Evolutionary conservation across 768 basidiomycete species (phyloP), one percentile per base, ranked within the genome.

Genomic region (Steccherinum ochraceum): DNA sequence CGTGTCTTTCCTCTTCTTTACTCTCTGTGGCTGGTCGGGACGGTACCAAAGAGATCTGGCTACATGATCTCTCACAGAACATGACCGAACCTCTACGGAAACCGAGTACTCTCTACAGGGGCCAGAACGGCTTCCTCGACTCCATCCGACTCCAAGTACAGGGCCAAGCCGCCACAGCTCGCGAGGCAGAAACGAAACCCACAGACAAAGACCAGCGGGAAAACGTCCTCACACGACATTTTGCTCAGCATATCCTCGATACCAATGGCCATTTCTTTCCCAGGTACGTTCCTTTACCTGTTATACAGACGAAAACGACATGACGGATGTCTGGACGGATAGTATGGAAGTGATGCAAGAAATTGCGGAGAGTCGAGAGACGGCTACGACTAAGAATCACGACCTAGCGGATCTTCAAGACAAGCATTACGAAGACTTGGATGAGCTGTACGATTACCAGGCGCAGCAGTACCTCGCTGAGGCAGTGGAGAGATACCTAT

Each of bases 261-360:
- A 51, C 57, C 12, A 53, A 57, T 25, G 64, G 64, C 10, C 53
- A 49, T 0, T 63, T 56, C 48, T 62, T 61, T 39, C 62, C 64
- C 1, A 56, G 62, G 64, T 65, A 27, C 24, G 58, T 52, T 11
- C 3, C 24, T 23, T 18, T n/a, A 5, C 41, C 7, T 43, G 21
- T 43, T 43, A 23, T 13, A n/a, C 2, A 18, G 42, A 7, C 16
- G 11, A 13, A 7, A 19, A 30, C 20, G 23, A 24, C 18, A 18
- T 21, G 1, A 18, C 3, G n/a, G n/a, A n/a, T 35, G 16, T 35
- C 7, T 16, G 16, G 30, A 3, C 24, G 21, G 5, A 5, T 40
- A 64, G 63, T 19, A 20, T 64, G n/a, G 58, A 54, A 1, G 58
- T 51, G 1, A 56, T 63, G 42, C 52, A 53, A 46, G 53, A 48